A percentile compares a stretch with the other conserved stretches of the same genome.
phyloP scores from a whole-genome alignment of 2,329 filamentous ascomycete genomes.

The Rhexocercosporidium sp. region DNA sequence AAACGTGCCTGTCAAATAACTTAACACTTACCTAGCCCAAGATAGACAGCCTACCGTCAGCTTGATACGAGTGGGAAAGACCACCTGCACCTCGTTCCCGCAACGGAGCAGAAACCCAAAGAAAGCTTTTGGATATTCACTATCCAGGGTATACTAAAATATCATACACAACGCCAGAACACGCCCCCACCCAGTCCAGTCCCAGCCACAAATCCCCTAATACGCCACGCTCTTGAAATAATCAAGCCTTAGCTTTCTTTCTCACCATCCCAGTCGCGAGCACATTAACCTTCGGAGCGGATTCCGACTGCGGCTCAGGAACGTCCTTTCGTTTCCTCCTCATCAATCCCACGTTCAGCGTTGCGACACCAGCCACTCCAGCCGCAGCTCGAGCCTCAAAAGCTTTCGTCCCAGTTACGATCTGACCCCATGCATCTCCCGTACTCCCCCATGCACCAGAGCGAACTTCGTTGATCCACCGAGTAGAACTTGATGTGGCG shows the following conservation, averaged over 20 bases:
- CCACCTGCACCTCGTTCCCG: too few relatives aligned
- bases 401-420: constrained; percentile 52
- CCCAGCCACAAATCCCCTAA: neutral
- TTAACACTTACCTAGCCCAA: too few relatives aligned
- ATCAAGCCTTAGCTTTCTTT: constrained; percentile 60
- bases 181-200: neutral
- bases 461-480: constrained; percentile 73
- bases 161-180: constrained; percentile 14
- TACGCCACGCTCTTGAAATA: neutral
- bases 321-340: constrained; percentile 56
- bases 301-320: constrained; percentile 21
- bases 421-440: constrained; percentile 56
- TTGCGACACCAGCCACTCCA: constrained; percentile 40
- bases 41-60: too few relatives aligned
- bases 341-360: constrained; percentile 48
- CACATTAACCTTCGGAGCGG: constrained; percentile 49
- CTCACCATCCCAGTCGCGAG: constrained; percentile 56
- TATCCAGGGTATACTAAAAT: constrained; percentile 27
- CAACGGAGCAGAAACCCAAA: neutral
- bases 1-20: too few relatives aligned
- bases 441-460: constrained; percentile 43
- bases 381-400: constrained; percentile 30
- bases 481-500: constrained; percentile 66
- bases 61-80: too few relatives aligned
- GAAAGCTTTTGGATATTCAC: neutral